phyloP scores from a whole-genome alignment of 2,329 filamentous ascomycete genomes.

The Cladosporium phlei region DNA sequence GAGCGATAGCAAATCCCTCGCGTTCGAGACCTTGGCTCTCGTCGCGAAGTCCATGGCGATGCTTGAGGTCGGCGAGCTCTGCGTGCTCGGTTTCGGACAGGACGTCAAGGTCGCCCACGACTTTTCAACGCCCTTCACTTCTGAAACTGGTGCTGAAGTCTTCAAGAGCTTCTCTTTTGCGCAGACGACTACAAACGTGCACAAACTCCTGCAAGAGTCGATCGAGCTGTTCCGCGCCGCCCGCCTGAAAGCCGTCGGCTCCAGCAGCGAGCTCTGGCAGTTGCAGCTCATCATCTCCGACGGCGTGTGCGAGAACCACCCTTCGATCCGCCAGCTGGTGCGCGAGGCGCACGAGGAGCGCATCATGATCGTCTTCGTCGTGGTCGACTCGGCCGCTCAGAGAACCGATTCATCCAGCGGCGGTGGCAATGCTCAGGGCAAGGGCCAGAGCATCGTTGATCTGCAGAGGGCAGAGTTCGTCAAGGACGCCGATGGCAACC shows the following conservation, averaged over 20 bases:
- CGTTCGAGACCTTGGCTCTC: slow-evolving; percentile 90
- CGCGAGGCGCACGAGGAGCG: slow-evolving; percentile 85
- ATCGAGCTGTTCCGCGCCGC: slow-evolving; percentile 79
- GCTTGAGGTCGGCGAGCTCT: slow-evolving; percentile 92
- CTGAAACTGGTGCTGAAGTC: slow-evolving; percentile 75
- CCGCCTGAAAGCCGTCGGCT: slow-evolving; percentile 52
- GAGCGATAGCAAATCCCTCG: slow-evolving; percentile 67
- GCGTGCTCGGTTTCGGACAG: slow-evolving; percentile 82
- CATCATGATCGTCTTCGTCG: slow-evolving; percentile 97
- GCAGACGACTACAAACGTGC: slow-evolving; percentile 82
- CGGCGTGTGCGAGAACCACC: slow-evolving; percentile 86
- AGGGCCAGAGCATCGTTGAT: slow-evolving; percentile 68
- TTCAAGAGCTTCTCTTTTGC: slow-evolving; percentile 80
- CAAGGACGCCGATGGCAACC: slow-evolving; percentile 59
- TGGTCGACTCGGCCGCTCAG: slow-evolving; percentile 64
- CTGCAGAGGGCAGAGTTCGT: slow-evolving; percentile 82
- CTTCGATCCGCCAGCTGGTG: slow-evolving; percentile 73
- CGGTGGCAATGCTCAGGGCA: slow-evolving; percentile 29
- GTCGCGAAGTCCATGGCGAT: slow-evolving; percentile 81
- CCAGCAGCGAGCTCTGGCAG: slow-evolving; percentile 79
- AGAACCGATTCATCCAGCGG: slow-evolving; percentile 11
- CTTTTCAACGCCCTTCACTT: slow-evolving; percentile 75
- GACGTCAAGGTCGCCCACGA: slow-evolving; percentile 80
- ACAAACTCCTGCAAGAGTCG: slow-evolving; percentile 68
- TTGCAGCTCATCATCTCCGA: slow-evolving; percentile 89